These are phyloP conservation scores for Suhomyces chickasaworum DNA, from an alignment of 1,139 yeast species.

Conservation along the genomic window DNA sequence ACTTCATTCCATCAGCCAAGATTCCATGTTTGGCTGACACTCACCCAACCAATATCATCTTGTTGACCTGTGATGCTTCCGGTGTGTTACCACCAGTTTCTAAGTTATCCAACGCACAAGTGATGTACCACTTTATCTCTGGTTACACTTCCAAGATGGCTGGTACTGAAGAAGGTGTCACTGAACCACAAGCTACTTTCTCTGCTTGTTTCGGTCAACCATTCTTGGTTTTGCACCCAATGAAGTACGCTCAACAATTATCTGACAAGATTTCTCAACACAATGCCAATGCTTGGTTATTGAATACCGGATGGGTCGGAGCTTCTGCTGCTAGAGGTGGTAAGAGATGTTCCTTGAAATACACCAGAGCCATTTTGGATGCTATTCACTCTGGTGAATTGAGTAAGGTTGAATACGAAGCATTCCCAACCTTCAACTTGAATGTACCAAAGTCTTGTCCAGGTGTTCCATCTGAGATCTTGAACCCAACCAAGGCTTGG, in stretches of 20 bases:
- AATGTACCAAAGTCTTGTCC: constrained; percentile 81
- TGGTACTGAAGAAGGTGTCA: constrained; percentile 98
- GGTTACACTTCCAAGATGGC: constrained; percentile 99
- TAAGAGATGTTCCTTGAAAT: constrained; percentile 95
- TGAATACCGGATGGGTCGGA: constrained; percentile 99
- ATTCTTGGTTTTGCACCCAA: constrained; percentile 96
- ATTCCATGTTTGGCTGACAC: constrained; percentile 88
- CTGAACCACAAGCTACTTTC: constrained; percentile 98
- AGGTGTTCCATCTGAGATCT: constrained; percentile 79
- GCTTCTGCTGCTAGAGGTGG: constrained; percentile 92
- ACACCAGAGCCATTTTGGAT: constrained; percentile 95
- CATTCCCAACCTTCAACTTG: constrained; percentile 84
- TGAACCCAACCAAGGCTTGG: constrained; percentile 91
- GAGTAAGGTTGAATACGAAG: constrained; percentile 77
- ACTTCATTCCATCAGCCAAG: constrained; percentile 93
- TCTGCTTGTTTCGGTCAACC: constrained; percentile 99
- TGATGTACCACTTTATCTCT: constrained; percentile 97
- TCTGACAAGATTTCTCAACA: constrained; percentile 89
- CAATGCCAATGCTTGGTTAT: constrained; percentile 92
- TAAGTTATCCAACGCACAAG: constrained; percentile 90
- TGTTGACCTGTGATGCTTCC: constrained; percentile 96
- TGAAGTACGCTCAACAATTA: constrained; percentile 96
- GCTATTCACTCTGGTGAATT: constrained; percentile 93
- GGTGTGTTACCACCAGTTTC: constrained; percentile 98
- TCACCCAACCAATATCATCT: constrained; percentile 90